phyloP scores from a whole-genome alignment of 768 basidiomycete genomes.

The Udeniomyces megalosporus region DNA sequence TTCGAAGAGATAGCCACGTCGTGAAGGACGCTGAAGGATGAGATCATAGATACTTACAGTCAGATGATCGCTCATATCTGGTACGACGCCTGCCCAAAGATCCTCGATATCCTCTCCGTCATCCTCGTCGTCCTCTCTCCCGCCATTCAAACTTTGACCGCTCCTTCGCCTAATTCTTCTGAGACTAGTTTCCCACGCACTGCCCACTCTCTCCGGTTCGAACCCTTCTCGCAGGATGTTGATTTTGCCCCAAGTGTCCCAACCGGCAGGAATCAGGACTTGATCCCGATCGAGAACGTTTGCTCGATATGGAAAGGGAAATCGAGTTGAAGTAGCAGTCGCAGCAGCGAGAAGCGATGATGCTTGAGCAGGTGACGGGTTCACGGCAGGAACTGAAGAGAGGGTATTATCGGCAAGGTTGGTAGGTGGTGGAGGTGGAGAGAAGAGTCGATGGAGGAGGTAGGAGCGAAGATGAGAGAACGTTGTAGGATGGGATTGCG shows the following conservation, averaged over 20 bases:
- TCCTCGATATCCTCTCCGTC: constrained; percentile 45
- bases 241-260: constrained; percentile 98
- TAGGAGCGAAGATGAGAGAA: constrained; percentile 65
- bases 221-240: constrained; percentile 77
- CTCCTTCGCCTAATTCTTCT: background rate
- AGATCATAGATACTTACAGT: constrained; percentile 41
- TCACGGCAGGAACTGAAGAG: constrained; percentile 4
- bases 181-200: constrained; percentile 22
- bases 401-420: constrained; percentile 10
- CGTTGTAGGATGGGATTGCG: constrained; percentile 52
- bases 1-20: background rate
- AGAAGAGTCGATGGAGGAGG: constrained; percentile 62
- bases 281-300: constrained; percentile 86
- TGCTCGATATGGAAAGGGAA: constrained; percentile 71
- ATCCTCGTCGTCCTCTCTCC: constrained; percentile 40
- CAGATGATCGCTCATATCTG: constrained; percentile 46
- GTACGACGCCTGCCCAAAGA: constrained; percentile 52
- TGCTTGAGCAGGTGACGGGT: constrained; percentile 34
- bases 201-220: constrained; percentile 40
- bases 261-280: constrained; percentile 82
- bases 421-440: constrained; percentile 41
- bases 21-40: background rate
- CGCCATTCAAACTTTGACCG: too few species aligned
- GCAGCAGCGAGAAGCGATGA: constrained; percentile 21
- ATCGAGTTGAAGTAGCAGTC: constrained; percentile 47